These are phyloP conservation scores for Rhynchospora tenuis DNA, from an alignment of 176 grass and related monocot genomes.

Conservation along the genomic window DNA sequence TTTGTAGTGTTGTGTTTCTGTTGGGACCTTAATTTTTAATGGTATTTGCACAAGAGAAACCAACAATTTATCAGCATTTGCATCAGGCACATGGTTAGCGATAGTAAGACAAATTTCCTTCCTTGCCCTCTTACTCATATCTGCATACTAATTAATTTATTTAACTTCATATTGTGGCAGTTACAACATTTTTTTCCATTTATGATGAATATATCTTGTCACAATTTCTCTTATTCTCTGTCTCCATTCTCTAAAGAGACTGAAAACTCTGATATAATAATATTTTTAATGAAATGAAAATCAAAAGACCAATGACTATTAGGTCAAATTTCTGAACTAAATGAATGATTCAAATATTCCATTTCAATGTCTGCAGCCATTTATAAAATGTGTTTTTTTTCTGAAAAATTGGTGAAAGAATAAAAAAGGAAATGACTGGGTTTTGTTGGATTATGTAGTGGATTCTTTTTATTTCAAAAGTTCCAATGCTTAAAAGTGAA, in stretches of 20 bases:
- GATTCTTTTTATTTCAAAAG: too few relatives aligned
- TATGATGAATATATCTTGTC: too few relatives aligned
- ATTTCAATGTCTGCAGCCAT: not conserved
- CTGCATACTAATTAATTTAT: not conserved
- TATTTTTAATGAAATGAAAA: not conserved
- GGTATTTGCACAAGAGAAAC: too few relatives aligned
- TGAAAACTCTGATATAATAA: too few relatives aligned
- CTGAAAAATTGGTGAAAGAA: too few relatives aligned
- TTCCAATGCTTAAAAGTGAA: not conserved
- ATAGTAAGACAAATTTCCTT: not conserved
- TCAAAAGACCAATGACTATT: not conserved
- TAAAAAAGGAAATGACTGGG: too few relatives aligned
- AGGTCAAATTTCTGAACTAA: not conserved
- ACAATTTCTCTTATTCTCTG: too few relatives aligned
- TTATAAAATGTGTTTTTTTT: not conserved
- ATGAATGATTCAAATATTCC: not conserved
- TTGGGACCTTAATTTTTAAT: not conserved
- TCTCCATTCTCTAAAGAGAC: too few relatives aligned
- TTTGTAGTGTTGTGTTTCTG: not conserved
- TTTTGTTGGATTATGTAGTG: too few relatives aligned
- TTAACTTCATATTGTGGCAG: not conserved
- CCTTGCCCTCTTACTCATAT: not conserved
- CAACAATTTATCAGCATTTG: not conserved
- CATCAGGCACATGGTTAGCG: not conserved
- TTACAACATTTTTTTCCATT: not conserved